phyloP scores from a whole-genome alignment of 148 eudicot genomes.

The Chenopodium berlandieri region DNA sequence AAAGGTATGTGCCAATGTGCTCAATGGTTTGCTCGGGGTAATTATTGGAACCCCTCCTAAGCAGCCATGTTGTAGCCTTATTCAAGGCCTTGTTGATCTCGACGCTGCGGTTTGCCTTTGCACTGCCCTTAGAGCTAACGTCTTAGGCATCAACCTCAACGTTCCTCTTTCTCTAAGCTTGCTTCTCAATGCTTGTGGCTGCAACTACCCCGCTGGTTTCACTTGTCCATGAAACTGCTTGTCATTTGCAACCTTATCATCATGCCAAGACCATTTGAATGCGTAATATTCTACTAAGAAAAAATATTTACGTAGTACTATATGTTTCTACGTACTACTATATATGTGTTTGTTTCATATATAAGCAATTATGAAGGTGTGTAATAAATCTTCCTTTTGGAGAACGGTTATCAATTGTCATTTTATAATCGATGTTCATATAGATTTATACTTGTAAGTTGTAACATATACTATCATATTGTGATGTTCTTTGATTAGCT shows the following conservation, averaged over 20 bases:
- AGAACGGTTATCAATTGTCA: too few species aligned
- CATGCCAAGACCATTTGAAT: not conserved
- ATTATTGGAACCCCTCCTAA: slow-evolving; percentile 48
- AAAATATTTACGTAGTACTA: too few species aligned
- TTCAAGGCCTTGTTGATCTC: slow-evolving; percentile 47
- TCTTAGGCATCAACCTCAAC: slow-evolving; percentile 50
- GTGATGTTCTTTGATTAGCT: too few species aligned
- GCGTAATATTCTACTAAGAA: not conserved
- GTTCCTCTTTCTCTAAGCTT: slow-evolving; percentile 47
- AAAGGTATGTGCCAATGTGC: slow-evolving; percentile 49
- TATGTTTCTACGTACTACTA: too few species aligned
- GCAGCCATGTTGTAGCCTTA: slow-evolving; percentile 50
- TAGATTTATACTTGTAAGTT: too few species aligned
- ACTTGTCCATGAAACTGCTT: slow-evolving; percentile 32
- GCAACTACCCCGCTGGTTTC: slow-evolving; percentile 45
- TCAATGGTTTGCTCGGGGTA: slow-evolving; percentile 37
- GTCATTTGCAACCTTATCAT: not conserved
- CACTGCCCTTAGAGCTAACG: slow-evolving; percentile 57
- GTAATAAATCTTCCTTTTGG: too few species aligned
- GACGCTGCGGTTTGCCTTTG: slow-evolving; percentile 68
- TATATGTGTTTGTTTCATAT: too few species aligned
- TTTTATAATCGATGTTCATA: too few species aligned
- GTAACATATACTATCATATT: too few species aligned
- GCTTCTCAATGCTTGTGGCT: slow-evolving; percentile 48
- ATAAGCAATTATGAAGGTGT: too few species aligned